These are phyloP conservation scores for Brasilioporus rufonigricans DNA, from an alignment of 768 basidiomycete species.

Conservation along the genomic window DNA sequence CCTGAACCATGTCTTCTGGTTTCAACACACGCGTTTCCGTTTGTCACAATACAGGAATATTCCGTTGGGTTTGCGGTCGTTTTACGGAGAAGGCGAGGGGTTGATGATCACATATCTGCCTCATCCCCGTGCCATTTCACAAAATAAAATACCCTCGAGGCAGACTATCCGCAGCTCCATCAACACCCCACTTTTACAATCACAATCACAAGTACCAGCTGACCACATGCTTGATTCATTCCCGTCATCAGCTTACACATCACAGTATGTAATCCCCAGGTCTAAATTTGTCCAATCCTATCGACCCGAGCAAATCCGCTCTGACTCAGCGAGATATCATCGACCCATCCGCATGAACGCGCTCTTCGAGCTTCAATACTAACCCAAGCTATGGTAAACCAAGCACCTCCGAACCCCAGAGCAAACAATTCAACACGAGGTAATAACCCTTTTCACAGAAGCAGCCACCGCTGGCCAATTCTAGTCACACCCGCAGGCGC, in stretches of 20 bases:
- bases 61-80: neutral
- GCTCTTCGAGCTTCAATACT: neutral
- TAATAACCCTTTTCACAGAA: neutral
- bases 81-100: neutral
- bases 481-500: too few species aligned
- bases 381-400: too few species aligned
- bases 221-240: neutral
- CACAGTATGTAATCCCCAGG: neutral
- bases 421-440: neutral
- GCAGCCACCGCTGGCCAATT: neutral
- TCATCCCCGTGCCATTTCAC: neutral
- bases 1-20: neutral
- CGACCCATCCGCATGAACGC: neutral
- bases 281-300: neutral
- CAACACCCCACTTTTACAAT: neutral
- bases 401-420: neutral
- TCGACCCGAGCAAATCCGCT: neutral
- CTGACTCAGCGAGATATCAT: constrained; percentile 1
- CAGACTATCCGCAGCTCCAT: neutral
- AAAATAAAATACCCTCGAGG: neutral
- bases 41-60: neutral
- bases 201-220: neutral
- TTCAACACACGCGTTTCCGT: neutral
- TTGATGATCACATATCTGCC: neutral
- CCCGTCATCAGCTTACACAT: neutral